phyloP scores from a whole-genome alignment of 2,329 filamentous ascomycete species.

The Hymenoscyphus repandus region DNA sequence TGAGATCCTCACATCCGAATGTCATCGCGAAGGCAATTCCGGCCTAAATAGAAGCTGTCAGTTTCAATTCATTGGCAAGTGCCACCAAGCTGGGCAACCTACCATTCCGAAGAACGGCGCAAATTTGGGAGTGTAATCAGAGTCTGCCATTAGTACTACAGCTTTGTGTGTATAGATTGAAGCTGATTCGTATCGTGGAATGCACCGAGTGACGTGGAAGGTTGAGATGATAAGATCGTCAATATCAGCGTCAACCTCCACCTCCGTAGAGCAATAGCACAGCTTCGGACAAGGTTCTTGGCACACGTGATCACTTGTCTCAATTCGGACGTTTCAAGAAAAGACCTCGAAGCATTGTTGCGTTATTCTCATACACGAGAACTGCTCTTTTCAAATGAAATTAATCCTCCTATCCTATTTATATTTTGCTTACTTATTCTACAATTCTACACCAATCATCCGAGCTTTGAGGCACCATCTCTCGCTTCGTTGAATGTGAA shows the following conservation, averaged over 20 bases:
- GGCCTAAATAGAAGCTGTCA: slow-evolving; percentile 44
- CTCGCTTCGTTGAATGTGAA: background rate
- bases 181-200: slow-evolving; percentile 9
- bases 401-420: no score
- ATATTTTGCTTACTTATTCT: no score
- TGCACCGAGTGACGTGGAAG: slow-evolving; percentile 17
- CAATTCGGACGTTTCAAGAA: no score
- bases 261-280: no score
- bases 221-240: slow-evolving; percentile 5
- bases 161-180: slow-evolving; percentile 10
- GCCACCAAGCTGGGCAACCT: slow-evolving; percentile 35
- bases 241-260: background rate
- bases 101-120: slow-evolving; percentile 88
- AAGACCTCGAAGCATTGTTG: no score
- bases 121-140: slow-evolving; percentile 68
- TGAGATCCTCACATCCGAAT: slow-evolving; percentile 60
- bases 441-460: no score
- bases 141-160: slow-evolving; percentile 44
- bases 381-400: no score
- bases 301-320: no score
- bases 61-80: slow-evolving; percentile 6
- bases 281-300: no score
- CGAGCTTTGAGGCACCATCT: no score
- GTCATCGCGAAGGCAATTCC: slow-evolving; percentile 80
- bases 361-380: no score